These are phyloP conservation scores for Fusarium nematophilum DNA, from an alignment of 2,329 filamentous ascomycete species.

Conservation along the genomic window DNA sequence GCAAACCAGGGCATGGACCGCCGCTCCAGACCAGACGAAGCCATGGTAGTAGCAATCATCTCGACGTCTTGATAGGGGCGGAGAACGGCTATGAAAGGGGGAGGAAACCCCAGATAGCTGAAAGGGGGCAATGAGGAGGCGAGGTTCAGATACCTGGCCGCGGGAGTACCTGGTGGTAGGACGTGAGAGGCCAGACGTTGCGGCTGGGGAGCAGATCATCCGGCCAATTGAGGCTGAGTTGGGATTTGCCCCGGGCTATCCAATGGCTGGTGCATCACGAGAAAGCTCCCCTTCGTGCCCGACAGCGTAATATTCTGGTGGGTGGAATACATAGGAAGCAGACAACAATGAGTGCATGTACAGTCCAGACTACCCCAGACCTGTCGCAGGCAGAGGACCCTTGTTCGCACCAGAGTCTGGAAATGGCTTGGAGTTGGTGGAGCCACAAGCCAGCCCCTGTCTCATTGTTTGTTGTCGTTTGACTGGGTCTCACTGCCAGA, in stretches of 20 bases:
- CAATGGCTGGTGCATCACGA: constrained; percentile 26
- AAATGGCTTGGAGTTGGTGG: constrained; percentile 37
- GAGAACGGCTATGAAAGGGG: constrained; percentile 8
- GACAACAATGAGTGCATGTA: background rate
- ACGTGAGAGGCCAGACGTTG: constrained; percentile 1
- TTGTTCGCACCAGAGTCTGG: constrained; percentile 21
- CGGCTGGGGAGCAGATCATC: constrained; percentile 3
- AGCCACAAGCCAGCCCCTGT: constrained; percentile 25
- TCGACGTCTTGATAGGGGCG: constrained; percentile 6
- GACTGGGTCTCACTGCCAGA: constrained; percentile 3
- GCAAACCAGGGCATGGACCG: constrained; percentile 10
- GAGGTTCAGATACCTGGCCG: constrained; percentile 15
- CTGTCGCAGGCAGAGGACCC: constrained; percentile 34
- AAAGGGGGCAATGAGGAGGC: constrained; percentile 32
- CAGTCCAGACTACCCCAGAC: constrained; percentile 45
- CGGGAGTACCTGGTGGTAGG: constrained; percentile 2
- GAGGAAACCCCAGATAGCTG: constrained; percentile 18
- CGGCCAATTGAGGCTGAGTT: constrained; percentile 28
- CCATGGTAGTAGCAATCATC: constrained; percentile 15
- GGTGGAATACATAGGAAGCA: too few species aligned
- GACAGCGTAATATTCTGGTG: background rate
- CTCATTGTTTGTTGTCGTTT: constrained; percentile 11
- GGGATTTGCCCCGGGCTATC: constrained; percentile 6
- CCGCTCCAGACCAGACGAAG: constrained; percentile 6
- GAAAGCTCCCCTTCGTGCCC: background rate